Percentiles rank a stretch among this genome's conserved stretches.
phyloP scores from a whole-genome alignment of 352 stramenopile genomes.

The Phytophthora melonis region DNA sequence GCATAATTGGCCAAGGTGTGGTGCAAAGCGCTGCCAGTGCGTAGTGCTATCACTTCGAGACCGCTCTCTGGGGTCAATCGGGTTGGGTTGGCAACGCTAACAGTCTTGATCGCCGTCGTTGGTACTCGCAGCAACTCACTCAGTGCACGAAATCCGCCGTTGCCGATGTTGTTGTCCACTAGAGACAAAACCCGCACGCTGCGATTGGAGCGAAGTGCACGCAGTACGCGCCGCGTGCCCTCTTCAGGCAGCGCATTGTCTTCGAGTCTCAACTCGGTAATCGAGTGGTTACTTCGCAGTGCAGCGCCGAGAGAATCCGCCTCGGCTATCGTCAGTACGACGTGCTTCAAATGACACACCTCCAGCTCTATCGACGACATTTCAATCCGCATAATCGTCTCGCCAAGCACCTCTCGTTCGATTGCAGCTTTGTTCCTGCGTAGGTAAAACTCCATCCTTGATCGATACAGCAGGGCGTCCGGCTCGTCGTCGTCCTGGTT shows the following conservation, averaged over 20 bases:
- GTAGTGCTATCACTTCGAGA: slow-evolving; percentile 27
- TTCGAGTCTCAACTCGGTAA: slow-evolving; percentile 43
- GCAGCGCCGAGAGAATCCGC: slow-evolving; percentile 41
- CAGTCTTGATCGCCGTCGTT: slow-evolving; percentile 24
- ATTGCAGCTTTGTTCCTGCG: slow-evolving; percentile 34
- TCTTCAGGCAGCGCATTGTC: slow-evolving; percentile 55
- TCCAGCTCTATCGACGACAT: slow-evolving; percentile 35
- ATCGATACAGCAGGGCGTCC: slow-evolving; percentile 25
- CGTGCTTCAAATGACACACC: slow-evolving; percentile 47
- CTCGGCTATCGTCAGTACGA: slow-evolving; percentile 47
- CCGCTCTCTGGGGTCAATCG: slow-evolving; percentile 35
- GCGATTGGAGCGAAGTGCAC: slow-evolving; percentile 34
- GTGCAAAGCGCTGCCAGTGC: slow-evolving; percentile 40
- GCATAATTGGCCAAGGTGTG: slow-evolving; percentile 50
- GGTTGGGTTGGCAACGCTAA: slow-evolving; percentile 43
- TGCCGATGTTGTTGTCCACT: slow-evolving; percentile 47
- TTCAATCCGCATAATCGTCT: slow-evolving; percentile 27
- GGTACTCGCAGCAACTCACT: slow-evolving; percentile 38
- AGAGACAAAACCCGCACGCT: slow-evolving; percentile 38
- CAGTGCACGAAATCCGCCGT: slow-evolving; percentile 46
- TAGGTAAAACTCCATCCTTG: slow-evolving; percentile 52
- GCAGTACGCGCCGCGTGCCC: slow-evolving; percentile 39
- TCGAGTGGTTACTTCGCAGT: slow-evolving; percentile 38
- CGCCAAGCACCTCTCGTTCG: slow-evolving; percentile 17
- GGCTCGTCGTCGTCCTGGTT: slow-evolving; percentile 49